Percentiles rank a stretch among this genome's conserved stretches.
Conservation (phyloP, 2,329 filamentous ascomycete genomes). For the Stemphylium lycopersici region DNA sequence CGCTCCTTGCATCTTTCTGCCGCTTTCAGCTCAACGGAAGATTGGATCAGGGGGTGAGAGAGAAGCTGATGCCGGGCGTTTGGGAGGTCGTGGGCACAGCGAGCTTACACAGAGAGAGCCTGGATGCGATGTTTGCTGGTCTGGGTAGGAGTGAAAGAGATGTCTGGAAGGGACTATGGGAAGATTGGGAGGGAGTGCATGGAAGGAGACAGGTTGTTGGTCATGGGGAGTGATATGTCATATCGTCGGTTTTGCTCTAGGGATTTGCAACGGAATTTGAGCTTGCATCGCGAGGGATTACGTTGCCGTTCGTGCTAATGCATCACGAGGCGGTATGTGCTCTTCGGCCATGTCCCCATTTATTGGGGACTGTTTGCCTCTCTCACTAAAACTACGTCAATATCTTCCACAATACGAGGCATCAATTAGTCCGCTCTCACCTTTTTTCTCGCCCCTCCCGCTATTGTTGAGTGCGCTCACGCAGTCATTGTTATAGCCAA, state of each 20-base stretch:
- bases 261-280: neutral
- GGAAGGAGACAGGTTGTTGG: conserved; percentile 25
- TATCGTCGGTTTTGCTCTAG: too few species aligned
- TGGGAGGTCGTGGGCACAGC: conserved; percentile 48
- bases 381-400: neutral
- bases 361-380: neutral
- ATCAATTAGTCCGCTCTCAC: neutral
- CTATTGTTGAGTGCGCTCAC: neutral
- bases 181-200: conserved; percentile 42
- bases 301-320: neutral
- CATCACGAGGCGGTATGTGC: neutral
- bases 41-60: conserved; percentile 59
- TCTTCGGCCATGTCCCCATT: neutral
- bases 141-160: conserved; percentile 41
- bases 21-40: conserved; percentile 57
- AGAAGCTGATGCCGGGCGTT: conserved; percentile 63
- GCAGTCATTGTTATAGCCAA: neutral
- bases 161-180: conserved; percentile 47
- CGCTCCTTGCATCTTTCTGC: conserved; percentile 64
- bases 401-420: neutral
- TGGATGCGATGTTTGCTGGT: conserved; percentile 49
- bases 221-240: conserved; percentile 8
- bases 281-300: too few species aligned
- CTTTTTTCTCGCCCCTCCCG: neutral
- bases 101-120: conserved; percentile 34